Evolutionary conservation across 495 filamentous ascomycete species (phyloP), one percentile per base, ranked within the genome.

Genomic region (Aspergillus biplanus): DNA sequence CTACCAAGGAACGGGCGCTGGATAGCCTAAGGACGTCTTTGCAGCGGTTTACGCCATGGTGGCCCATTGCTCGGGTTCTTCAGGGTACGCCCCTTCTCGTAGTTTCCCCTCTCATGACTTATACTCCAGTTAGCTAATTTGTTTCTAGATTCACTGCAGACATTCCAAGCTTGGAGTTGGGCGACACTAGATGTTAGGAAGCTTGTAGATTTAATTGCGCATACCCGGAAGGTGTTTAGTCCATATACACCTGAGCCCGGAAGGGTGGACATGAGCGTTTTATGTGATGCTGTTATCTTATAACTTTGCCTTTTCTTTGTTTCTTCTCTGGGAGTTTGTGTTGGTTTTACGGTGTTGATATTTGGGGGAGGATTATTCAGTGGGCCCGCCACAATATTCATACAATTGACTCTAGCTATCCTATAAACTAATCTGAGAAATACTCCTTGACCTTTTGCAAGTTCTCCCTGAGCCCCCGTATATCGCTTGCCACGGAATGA

Each of bases 161-260:
- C 34, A n/a, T 47, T 59, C 37, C 56, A 39, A 8, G 56, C 56
- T 11, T 59, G 56, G 56, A 59, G 35, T 18, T 59, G 56, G 56
- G 56, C 56, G 16, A 59, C 34, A 12, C 35, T 59, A 8, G 56
- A 59, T 33, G n/a, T 47, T 33, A 33, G 35, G 12, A 49, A 39
- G 31, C 13, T 59, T 7, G 39, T 59, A 11, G 21, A 33, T 48
- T 18, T 59, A 5, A 59, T 59, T 47, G 27, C 21, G 16, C 56
- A 59, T 31, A 31, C 42, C 5, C 37, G 56, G 6, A 59, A 47
- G 56, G 56, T 37, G 27, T 59, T 59, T 32, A 59, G 56, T 15
- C 56, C 56, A 21, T 59, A 39, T 48, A 48, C 56, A 37, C 34
- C 33, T 8, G 34, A 59, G 5, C 56, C 56, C 21, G 56, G 56